A percentile compares a stretch with the other conserved stretches of the same genome.
Conservation (phyloP, 306 rosid genomes). For the Rubus idaeus region DNA sequence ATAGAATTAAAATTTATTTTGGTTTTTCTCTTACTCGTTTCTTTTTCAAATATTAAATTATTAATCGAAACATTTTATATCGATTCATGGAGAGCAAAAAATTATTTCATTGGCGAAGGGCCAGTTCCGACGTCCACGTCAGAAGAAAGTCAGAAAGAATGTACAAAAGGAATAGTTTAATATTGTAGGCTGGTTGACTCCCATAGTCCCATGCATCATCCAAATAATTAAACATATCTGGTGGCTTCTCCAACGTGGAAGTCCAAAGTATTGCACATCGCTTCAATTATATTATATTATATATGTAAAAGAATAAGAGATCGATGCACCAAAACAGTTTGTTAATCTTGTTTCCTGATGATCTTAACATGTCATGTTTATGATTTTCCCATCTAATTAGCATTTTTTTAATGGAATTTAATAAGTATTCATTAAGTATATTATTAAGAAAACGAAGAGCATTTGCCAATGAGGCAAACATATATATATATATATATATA, state of each 20-base stretch:
- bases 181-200: neutral
- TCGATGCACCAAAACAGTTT: neutral
- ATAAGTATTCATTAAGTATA: neutral
- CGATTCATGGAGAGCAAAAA: slow-evolving; percentile 2
- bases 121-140: slow-evolving; percentile 17
- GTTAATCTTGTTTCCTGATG: neutral
- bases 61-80: neutral
- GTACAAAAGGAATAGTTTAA: neutral
- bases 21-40: neutral
- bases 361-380: neutral
- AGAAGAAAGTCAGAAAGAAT: neutral
- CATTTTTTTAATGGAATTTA: too few species aligned
- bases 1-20: neutral
- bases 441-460: neutral
- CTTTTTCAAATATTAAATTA: neutral
- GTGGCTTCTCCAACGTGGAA: neutral
- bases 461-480: neutral
- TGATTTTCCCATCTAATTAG: too few species aligned
- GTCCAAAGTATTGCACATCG: neutral
- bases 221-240: neutral
- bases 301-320: neutral
- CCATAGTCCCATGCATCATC: slow-evolving; percentile 6
- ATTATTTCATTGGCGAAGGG: neutral
- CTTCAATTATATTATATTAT: neutral
- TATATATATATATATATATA: neutral